phyloP scores from a whole-genome alignment of 371 early-diverging fungal genomes.

The Mucor indicus region DNA sequence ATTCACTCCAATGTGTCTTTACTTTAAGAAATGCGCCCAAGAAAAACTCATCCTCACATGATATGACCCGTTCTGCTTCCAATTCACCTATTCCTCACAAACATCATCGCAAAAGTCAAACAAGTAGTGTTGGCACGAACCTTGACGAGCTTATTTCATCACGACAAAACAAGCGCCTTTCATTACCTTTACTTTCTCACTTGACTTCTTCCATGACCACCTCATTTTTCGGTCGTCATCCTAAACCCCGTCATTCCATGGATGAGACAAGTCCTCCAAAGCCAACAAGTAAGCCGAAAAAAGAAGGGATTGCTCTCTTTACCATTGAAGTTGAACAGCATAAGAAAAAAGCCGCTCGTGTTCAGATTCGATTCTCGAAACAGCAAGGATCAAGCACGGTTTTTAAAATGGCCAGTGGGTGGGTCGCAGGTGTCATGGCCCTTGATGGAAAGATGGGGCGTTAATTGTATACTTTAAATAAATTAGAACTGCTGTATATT shows the following conservation, averaged over 20 bases:
- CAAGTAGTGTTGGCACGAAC: constrained; percentile 10
- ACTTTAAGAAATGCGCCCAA: constrained; percentile 29
- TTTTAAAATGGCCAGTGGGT: constrained; percentile 46
- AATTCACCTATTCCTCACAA: neutral
- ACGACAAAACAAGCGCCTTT: constrained; percentile 20
- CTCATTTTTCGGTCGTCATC: constrained; percentile 37
- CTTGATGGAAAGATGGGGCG: constrained; percentile 22
- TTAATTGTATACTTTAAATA: too few relatives aligned
- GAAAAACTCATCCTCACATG: neutral
- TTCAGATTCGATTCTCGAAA: constrained; percentile 35
- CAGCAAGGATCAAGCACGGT: constrained; percentile 37
- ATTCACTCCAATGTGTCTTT: constrained; percentile 29
- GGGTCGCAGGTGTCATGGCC: constrained; percentile 40
- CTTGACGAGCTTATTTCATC: constrained; percentile 3
- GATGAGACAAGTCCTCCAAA: constrained; percentile 19
- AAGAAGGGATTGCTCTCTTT: constrained; percentile 35
- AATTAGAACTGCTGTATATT: too few relatives aligned
- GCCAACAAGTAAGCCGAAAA: constrained; percentile 11
- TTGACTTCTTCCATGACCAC: constrained; percentile 44
- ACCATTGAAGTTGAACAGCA: constrained; percentile 28
- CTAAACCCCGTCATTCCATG: constrained; percentile 25
- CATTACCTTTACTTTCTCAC: constrained; percentile 31
- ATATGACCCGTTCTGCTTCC: neutral
- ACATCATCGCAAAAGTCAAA: constrained; percentile 13
- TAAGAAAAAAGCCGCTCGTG: constrained; percentile 7